These are phyloP conservation scores for Paramecium primaurelia DNA, from an alignment of 73 alveolate species.

Conservation along the genomic window DNA sequence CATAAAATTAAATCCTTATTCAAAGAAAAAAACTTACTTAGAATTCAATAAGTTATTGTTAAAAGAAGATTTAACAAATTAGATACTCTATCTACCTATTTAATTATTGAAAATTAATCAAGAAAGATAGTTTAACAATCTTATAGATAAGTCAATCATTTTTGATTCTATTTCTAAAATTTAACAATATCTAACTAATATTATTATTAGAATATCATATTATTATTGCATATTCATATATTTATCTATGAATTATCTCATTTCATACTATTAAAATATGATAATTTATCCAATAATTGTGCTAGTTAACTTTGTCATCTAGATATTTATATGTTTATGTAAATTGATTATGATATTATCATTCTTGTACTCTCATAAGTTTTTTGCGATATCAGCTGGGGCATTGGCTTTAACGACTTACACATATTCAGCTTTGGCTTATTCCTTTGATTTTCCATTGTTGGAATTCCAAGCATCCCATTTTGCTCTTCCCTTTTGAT, in stretches of 20 bases:
- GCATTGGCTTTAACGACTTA: slow-evolving; percentile 69
- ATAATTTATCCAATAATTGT: not conserved
- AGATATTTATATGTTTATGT: not conserved
- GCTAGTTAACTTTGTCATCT: not conserved
- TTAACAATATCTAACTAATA: not conserved
- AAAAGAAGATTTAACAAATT: not conserved
- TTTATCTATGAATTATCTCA: no score
- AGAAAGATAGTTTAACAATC: not conserved
- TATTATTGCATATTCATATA: no score
- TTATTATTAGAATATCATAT: not conserved
- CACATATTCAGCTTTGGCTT: slow-evolving; percentile 84
- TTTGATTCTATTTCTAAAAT: not conserved
- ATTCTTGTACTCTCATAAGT: slow-evolving; percentile 27
- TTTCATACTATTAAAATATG: no score
- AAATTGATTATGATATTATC: not conserved
- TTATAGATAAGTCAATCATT: not conserved
- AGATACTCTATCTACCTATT: not conserved
- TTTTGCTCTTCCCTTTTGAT: slow-evolving; percentile 89
- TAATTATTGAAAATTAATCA: not conserved
- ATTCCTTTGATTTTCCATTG: slow-evolving; percentile 78
- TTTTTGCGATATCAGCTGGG: slow-evolving; percentile 67
- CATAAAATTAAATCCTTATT: slow-evolving; percentile 14
- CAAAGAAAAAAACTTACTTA: not conserved
- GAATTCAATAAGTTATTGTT: not conserved
- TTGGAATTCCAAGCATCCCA: slow-evolving; percentile 95